A percentile compares a stretch with the other conserved stretches of the same genome.
Conservation (phyloP, 2,329 filamentous ascomycete species). For the Furcasterigmium sp. region DNA sequence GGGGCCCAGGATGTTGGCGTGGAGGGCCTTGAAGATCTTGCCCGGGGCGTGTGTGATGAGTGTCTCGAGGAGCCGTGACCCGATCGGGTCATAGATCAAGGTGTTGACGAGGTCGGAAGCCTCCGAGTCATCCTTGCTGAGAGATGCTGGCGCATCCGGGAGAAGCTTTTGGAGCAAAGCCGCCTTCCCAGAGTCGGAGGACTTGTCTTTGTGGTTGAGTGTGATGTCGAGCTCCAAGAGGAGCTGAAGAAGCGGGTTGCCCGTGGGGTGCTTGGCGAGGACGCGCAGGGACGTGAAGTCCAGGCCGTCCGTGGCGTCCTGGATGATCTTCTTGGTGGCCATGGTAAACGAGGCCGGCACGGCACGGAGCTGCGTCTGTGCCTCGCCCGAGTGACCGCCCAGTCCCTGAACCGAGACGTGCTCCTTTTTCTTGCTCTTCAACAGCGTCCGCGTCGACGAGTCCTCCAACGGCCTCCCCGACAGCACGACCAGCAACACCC, state of each 20-base stretch:
- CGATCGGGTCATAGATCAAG: conserved; percentile 84
- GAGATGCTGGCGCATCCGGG: conserved; percentile 66
- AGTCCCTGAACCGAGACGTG: conserved; percentile 60
- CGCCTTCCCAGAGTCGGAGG: conserved; percentile 28
- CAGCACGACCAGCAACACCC: conserved; percentile 79
- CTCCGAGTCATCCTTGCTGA: conserved; percentile 67
- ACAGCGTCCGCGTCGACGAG: conserved; percentile 61
- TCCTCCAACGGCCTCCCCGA: conserved; percentile 77
- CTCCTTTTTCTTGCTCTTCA: conserved; percentile 92
- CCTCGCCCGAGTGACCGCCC: conserved; percentile 42
- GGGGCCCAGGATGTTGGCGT: conserved; percentile 72
- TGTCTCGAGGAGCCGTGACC: conserved; percentile 83
- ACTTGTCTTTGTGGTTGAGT: conserved; percentile 56
- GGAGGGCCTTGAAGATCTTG: conserved; percentile 86
- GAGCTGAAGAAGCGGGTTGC: conserved; percentile 89
- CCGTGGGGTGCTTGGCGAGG: conserved; percentile 81
- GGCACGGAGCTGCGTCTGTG: conserved; percentile 37
- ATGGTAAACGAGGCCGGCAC: conserved; percentile 76
- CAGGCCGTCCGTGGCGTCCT: conserved; percentile 67
- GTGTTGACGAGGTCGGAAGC: conserved; percentile 75
- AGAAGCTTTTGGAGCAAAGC: conserved; percentile 72
- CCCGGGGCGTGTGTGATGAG: conserved; percentile 77
- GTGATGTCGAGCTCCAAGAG: conserved; percentile 81
- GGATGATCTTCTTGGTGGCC: conserved; percentile 77
- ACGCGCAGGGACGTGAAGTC: conserved; percentile 77